A percentile compares a stretch with the other conserved stretches of the same genome.
phyloP scores from a whole-genome alignment of 257 asterid species.

The Verbena officinalis region DNA sequence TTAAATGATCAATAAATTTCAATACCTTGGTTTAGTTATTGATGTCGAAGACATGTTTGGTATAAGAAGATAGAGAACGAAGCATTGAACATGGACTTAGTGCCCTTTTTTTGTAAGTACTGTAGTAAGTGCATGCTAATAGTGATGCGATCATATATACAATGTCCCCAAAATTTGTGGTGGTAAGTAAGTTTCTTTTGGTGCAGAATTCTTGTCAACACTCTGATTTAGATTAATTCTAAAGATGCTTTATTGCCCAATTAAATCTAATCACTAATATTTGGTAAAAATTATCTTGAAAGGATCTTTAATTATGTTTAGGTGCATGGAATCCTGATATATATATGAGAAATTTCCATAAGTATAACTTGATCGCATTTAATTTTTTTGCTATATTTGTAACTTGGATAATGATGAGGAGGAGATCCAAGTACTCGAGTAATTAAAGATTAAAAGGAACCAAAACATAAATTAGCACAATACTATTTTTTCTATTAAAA shows the following conservation, averaged over 20 bases:
- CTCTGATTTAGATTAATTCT: conserved; percentile 13
- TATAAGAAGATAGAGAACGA: conserved; percentile 5
- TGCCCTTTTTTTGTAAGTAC: conserved; percentile 15
- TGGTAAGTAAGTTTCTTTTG: conserved; percentile 3
- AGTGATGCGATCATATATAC: conserved; percentile 12
- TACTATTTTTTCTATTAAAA: too few species aligned
- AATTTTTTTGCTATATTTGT: too few species aligned
- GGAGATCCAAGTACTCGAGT: too few species aligned
- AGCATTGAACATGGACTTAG: conserved; percentile 48
- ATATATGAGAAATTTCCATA: too few species aligned
- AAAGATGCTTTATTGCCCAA: conserved; percentile 4
- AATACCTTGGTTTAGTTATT: conserved; percentile 24
- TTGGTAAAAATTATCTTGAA: background rate
- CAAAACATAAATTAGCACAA: too few species aligned
- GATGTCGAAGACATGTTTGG: conserved; percentile 18
- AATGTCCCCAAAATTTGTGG: conserved; percentile 29
- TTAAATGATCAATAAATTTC: too few species aligned
- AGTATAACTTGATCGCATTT: too few species aligned
- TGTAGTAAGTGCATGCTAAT: conserved; percentile 24
- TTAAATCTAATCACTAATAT: background rate
- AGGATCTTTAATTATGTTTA: background rate
- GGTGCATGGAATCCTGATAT: conserved; percentile 7
- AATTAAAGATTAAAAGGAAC: too few species aligned
- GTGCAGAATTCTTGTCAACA: conserved; percentile 12
- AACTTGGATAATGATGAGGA: too few species aligned